Percentiles rank a stretch among this genome's conserved stretches.
These are phyloP conservation scores for Chlamydomonas sp. DNA, from an alignment of 139 green algal species.

Conservation along the genomic window DNA sequence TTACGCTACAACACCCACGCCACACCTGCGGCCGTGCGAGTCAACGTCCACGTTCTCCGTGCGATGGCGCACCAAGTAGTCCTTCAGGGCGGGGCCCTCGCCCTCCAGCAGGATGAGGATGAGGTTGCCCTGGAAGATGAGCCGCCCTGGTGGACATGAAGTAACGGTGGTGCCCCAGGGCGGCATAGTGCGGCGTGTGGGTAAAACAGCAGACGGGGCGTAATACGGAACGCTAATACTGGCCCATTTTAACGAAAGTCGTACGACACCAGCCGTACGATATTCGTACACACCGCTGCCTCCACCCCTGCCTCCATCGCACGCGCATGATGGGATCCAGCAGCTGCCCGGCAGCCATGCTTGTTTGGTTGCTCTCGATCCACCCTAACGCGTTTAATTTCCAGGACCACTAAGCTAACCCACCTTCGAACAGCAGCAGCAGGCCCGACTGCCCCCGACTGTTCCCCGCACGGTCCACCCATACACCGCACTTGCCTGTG, in stretches of 20 bases:
- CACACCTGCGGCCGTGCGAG: conserved; percentile 28
- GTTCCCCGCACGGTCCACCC: background rate
- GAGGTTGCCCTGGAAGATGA: conserved; percentile 41
- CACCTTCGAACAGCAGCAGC: background rate
- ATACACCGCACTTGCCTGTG: conserved; percentile 1
- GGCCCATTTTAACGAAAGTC: no score
- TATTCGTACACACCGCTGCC: background rate
- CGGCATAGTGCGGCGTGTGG: background rate
- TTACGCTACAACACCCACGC: background rate
- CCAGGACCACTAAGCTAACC: background rate
- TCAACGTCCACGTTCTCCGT: conserved; percentile 57
- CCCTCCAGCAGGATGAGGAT: conserved; percentile 51
- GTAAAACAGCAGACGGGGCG: background rate
- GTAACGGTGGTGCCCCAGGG: background rate
- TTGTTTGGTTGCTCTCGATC: background rate
- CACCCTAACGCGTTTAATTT: background rate
- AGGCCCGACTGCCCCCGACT: background rate
- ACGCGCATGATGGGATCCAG: background rate
- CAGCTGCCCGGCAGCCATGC: background rate
- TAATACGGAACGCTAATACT: background rate
- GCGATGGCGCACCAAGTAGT: conserved; percentile 44
- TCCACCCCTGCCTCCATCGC: background rate
- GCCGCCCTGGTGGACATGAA: conserved; percentile 12
- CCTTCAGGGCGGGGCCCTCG: background rate
- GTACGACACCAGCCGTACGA: no score